Evolutionary conservation across 306 rosid species (phyloP).

Genomic region (Rosa multiflora): DNA sequence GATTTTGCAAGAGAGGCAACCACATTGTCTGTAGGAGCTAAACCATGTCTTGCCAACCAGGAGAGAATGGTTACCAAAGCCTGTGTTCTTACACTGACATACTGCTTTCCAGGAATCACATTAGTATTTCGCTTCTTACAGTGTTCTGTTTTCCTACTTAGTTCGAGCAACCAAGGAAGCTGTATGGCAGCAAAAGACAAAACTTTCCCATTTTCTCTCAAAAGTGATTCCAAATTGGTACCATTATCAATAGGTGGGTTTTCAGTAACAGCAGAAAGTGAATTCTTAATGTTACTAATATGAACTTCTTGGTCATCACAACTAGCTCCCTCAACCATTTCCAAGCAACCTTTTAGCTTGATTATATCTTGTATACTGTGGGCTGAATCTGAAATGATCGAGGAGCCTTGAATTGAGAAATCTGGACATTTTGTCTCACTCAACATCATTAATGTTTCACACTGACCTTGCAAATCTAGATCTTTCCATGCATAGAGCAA

Average conservation of each 20-base stretch:
- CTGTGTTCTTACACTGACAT: constrained; percentile 54
- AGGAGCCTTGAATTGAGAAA: constrained; percentile 56
- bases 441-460: constrained; percentile 59
- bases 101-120: constrained; percentile 48
- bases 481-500: constrained; percentile 95
- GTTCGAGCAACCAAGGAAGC: constrained; percentile 88
- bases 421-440: constrained; percentile 54
- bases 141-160: constrained; percentile 59
- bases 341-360: constrained; percentile 44
- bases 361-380: constrained; percentile 42
- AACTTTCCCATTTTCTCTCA: constrained; percentile 77
- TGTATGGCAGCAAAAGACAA: constrained; percentile 78
- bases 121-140: constrained; percentile 31
- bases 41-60: constrained; percentile 89
- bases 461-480: constrained; percentile 93
- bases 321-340: constrained; percentile 36
- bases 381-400: constrained; percentile 41
- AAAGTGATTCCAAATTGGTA: constrained; percentile 59
- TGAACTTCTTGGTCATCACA: constrained; percentile 56
- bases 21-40: constrained; percentile 77
- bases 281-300: constrained; percentile 46
- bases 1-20: constrained; percentile 81
- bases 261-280: constrained; percentile 65
- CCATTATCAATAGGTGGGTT: constrained; percentile 61
- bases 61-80: constrained; percentile 79